Evolutionary conservation across 257 asterid genomes (phyloP), one percentile per base, ranked within the genome.

Genomic region (Henckelia pumila): DNA sequence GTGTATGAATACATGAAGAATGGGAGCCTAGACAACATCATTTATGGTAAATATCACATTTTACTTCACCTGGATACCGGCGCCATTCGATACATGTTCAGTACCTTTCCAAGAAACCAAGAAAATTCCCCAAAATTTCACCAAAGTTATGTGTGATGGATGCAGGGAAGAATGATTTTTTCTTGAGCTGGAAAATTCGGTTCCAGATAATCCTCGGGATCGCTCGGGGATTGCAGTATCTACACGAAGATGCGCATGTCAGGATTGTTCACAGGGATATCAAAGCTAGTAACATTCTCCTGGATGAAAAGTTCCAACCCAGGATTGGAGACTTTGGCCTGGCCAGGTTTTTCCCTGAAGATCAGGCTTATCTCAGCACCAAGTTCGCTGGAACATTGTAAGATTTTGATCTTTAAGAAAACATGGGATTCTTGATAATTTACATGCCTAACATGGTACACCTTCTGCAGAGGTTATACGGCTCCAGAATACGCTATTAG

Each of bases 261-360:
- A 78, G 95, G 72, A 89, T 89, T 40, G 82, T n/a, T n/a, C n/a
- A n/a, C n/a, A n/a, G n/a, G n/a, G n/a, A n/a, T n/a, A n/a, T n/a
- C n/a, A 89, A 89, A 77, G 95, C 96, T 1, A 89, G 93, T 66
- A 87, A 89, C 79, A 85, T 89, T 78, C 95, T 89, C 72, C 84
- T 89, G 56, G 95, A 87, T 21, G 91, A 87, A 17, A 89, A 82
- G 63, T 87, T 80, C 74, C 87, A 79, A 58, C 96, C 96, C 62
- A 81, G 81, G 79, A 87, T 89, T 7, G 91, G 95, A 66, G 96
- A 89, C 71, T 89, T 89, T 69, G 96, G 96, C 64, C 77, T 89
- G 22, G 93, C 96, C 44, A 84, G 95, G 76, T 89, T 89, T 62
- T 89, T 89, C 75, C 96, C 96, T 1, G 96, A 89, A 76, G 96